These are phyloP conservation scores for Metahyphopichia silvanorum DNA, from an alignment of 805 yeast genomes.

Conservation along the genomic window DNA sequence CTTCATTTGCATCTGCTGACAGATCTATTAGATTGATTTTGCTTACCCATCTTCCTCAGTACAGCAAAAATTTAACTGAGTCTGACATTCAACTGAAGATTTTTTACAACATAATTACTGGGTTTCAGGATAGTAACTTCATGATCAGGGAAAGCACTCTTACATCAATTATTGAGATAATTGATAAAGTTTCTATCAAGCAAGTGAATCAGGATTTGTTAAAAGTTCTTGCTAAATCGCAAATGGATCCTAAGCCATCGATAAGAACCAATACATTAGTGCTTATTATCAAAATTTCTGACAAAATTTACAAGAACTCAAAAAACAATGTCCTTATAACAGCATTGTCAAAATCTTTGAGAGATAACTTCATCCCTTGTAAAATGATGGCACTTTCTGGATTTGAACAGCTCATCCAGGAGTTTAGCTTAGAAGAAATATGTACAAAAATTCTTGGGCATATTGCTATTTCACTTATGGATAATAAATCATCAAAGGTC, in stretches of 20 bases:
- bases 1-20: constrained; percentile 64
- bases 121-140: constrained; percentile 81
- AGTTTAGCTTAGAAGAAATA: constrained; percentile 70
- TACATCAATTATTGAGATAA: constrained; percentile 58
- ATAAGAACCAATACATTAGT: constrained; percentile 76
- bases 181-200: constrained; percentile 66
- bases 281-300: constrained; percentile 63
- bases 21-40: constrained; percentile 75
- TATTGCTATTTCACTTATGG: constrained; percentile 80
- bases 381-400: constrained; percentile 76
- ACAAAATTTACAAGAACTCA: constrained; percentile 49
- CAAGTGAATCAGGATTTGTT: constrained; percentile 85
- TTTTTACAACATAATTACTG: constrained; percentile 67
- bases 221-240: constrained; percentile 76
- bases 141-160: constrained; percentile 80
- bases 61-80: constrained; percentile 48
- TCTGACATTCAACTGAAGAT: constrained; percentile 66
- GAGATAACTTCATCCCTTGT: constrained; percentile 74
- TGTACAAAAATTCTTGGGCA: constrained; percentile 81
- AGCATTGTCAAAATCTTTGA: constrained; percentile 79
- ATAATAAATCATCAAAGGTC: constrained; percentile 60
- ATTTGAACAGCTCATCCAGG: constrained; percentile 58
- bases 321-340: constrained; percentile 78
- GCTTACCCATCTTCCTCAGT: constrained; percentile 58
- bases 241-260: constrained; percentile 71